A percentile compares a stretch with the other conserved stretches of the same genome.
phyloP scores from a whole-genome alignment of 2,329 filamentous ascomycete genomes.

The Cladosporium sp. region DNA sequence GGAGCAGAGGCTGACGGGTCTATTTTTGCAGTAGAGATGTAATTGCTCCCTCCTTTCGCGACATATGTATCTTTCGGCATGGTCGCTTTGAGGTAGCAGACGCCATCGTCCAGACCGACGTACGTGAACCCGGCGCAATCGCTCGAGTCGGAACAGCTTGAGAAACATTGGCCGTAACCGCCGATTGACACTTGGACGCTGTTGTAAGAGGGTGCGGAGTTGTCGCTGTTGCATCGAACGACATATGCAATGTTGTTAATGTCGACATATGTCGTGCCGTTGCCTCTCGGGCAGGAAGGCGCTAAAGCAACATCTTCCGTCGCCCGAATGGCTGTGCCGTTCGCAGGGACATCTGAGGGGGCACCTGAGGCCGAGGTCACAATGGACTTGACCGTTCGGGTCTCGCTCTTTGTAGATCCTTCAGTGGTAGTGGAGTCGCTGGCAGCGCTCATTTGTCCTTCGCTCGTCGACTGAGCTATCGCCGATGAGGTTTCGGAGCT shows the following conservation, averaged over 20 bases:
- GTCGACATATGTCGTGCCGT: slow-evolving; percentile 21
- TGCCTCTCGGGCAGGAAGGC: slow-evolving; percentile 22
- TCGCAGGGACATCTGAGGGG: neutral
- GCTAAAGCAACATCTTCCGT: slow-evolving; percentile 8
- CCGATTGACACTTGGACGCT: slow-evolving; percentile 19
- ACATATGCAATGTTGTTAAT: slow-evolving; percentile 20
- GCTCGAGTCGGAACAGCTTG: slow-evolving; percentile 19
- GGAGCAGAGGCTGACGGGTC: slow-evolving; percentile 15
- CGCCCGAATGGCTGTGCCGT: neutral
- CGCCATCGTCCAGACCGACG: slow-evolving; percentile 21
- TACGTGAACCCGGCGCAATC: slow-evolving; percentile 26
- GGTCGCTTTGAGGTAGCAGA: slow-evolving; percentile 23
- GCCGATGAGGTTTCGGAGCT: neutral
- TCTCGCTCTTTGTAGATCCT: slow-evolving; percentile 13
- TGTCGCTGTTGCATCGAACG: slow-evolving; percentile 25
- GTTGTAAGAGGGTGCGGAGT: slow-evolving; percentile 17
- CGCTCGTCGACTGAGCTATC: neutral
- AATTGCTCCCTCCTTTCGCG: slow-evolving; percentile 18
- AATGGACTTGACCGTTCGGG: slow-evolving; percentile 7
- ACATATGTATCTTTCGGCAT: slow-evolving; percentile 17
- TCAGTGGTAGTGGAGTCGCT: slow-evolving; percentile 18
- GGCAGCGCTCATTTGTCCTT: neutral
- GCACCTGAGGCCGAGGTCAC: neutral
- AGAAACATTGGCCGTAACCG: slow-evolving; percentile 27
- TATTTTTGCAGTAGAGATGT: slow-evolving; percentile 21